phyloP scores from a whole-genome alignment of 208 protist genomes.

The Willaertia magna region DNA sequence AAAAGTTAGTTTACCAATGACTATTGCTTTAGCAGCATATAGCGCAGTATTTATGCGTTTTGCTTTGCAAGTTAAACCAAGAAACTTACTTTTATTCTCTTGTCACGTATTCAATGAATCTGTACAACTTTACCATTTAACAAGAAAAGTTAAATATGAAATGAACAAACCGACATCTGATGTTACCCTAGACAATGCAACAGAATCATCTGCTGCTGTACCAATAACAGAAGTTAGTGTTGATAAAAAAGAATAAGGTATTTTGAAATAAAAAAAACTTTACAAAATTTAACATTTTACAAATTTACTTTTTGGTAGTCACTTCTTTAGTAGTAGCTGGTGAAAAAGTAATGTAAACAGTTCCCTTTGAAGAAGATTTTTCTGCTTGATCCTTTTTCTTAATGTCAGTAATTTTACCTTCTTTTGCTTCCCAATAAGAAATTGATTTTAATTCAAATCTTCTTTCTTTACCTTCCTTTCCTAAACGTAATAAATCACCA shows the following conservation, averaged over 20 bases:
- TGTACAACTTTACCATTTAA: constrained; percentile 18
- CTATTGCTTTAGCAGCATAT: constrained; percentile 13
- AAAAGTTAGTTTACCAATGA: constrained; percentile 15
- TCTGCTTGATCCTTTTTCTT: not conserved
- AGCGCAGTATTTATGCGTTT: constrained; percentile 29
- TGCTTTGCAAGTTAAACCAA: constrained; percentile 19
- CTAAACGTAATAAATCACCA: not conserved
- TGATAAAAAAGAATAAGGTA: too few species aligned
- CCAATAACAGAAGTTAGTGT: too few species aligned
- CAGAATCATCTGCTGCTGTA: too few species aligned
- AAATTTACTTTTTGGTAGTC: not conserved
- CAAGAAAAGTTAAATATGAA: constrained; percentile 12
- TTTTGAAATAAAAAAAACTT: too few species aligned
- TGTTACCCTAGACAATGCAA: too few species aligned
- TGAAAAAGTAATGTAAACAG: not conserved
- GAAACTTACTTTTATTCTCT: constrained; percentile 20
- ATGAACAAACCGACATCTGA: not conserved
- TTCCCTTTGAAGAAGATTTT: not conserved
- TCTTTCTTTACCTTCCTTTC: not conserved
- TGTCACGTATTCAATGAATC: constrained; percentile 22
- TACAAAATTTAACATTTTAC: too few species aligned
- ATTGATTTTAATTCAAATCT: not conserved
- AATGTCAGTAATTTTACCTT: not conserved
- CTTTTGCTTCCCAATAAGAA: not conserved
- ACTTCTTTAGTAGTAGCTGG: not conserved